Conservation (phyloP, 2,329 filamentous ascomycete species). For the Colletotrichum tropicicola region DNA sequence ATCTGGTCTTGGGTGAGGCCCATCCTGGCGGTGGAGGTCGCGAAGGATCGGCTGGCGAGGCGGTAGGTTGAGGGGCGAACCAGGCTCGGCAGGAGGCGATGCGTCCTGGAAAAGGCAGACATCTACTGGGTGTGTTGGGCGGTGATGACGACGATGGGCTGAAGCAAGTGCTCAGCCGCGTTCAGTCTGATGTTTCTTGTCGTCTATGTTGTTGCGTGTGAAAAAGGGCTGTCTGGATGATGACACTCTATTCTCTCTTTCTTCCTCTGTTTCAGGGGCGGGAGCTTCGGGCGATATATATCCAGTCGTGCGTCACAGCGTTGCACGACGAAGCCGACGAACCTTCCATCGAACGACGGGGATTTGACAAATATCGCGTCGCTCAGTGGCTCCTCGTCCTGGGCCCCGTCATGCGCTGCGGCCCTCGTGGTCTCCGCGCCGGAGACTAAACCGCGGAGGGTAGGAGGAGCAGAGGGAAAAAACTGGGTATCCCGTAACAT, state of each 20-base stretch:
- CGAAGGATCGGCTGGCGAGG: background rate
- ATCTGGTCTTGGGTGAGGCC: constrained; percentile 71
- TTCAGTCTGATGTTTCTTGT: constrained; percentile 9
- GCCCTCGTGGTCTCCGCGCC: background rate
- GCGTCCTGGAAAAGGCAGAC: constrained; percentile 8
- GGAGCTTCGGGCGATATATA: background rate
- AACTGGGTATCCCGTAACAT: constrained; percentile 15
- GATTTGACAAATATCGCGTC: constrained; percentile 18
- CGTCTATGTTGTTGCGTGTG: background rate
- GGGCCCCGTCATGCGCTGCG: background rate
- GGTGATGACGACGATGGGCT: background rate
- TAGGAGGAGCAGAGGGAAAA: background rate
- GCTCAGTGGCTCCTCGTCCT: background rate
- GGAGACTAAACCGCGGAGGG: constrained; percentile 18
- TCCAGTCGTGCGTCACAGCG: background rate
- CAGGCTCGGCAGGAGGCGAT: background rate
- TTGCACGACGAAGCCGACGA: no score
- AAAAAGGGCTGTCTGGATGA: background rate
- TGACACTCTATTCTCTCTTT: no score
- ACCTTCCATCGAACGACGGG: background rate
- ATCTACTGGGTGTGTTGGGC: background rate
- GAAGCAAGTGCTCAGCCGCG: constrained; percentile 1
- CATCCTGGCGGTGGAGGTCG: constrained; percentile 40
- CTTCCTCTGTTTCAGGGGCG: background rate
- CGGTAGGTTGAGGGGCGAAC: background rate